Base-by-base conservation (phyloP, 192 early-diverging fungal species). In the Coemansia sp. region DNA sequence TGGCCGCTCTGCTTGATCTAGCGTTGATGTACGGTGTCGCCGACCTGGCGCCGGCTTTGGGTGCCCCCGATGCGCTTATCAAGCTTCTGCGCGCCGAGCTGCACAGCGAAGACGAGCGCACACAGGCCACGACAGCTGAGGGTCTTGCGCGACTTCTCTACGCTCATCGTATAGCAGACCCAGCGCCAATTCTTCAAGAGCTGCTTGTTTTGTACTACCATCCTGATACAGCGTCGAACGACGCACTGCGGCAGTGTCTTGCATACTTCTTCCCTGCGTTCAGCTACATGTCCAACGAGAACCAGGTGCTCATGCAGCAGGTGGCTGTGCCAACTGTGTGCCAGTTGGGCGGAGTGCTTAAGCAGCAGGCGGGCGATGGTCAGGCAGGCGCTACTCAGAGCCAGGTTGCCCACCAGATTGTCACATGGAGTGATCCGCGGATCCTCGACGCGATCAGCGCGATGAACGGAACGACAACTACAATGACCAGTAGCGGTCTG, bases 261-360 rank as follows among this genome's bases (percentile, higher is more conserved):
- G 83, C 81, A 19, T 96, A 93, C 64, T 96, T 96, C 53, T 84
- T 96, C 53, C 92, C 90, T 9, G 88, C 87, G 12, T 93, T 83
- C 62, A 86, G 90, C 63, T 84, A 90, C 57, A 91, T 93, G 24
- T 81, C 85, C 8, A 59, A 77, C 41, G 84, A 86, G 0, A 90
- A 89, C 72, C 93, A 94, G 68, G 66, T 54, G 11, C 53, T 83
- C 41, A 62, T 96, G 60, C 78, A 78, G 56, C 60, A 83, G 58
- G 86, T 93, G 43, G 68, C 78, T 11, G 61, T 80, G 21, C 25
- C 50, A 22, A 37, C 69, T 10, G 59, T 80, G 18, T 64, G 67
- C 54, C 54, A 62, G 25, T 62, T 80, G 53, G 57, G 59, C 45
- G 51, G 53, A 42, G 61, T 74, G 37, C 64, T 80, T 9, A 72